Conservation (phyloP, 179 eudicot genomes). For the Amaranthus tricolor region DNA sequence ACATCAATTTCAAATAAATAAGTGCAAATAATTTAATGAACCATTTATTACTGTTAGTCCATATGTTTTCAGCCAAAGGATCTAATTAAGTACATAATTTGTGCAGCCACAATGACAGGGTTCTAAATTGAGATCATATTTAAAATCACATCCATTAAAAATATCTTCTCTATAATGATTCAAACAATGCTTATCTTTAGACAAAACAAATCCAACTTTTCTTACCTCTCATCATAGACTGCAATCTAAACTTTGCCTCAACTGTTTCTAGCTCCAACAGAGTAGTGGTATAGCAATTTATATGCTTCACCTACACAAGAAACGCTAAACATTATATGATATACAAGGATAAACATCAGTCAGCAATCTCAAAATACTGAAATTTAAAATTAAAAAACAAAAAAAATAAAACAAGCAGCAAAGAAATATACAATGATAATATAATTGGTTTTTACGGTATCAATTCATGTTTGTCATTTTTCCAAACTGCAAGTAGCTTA, state of each 20-base stretch:
- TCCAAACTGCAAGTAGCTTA: background rate
- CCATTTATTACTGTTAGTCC: background rate
- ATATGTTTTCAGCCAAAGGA: background rate
- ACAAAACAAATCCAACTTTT: background rate
- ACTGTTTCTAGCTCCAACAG: conserved; percentile 68
- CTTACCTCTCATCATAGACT: conserved; percentile 97
- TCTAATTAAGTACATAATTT: background rate
- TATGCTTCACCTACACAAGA: conserved; percentile 70
- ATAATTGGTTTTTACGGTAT: background rate
- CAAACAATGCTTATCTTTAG: background rate
- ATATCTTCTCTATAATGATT: background rate
- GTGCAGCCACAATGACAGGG: background rate
- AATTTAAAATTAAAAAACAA: background rate
- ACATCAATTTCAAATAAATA: too few relatives aligned
- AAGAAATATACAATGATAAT: background rate
- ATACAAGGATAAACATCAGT: background rate
- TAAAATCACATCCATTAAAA: too few relatives aligned
- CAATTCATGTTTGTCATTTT: background rate
- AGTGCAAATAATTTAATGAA: too few relatives aligned
- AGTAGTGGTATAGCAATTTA: conserved; percentile 74
- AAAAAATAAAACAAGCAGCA: background rate
- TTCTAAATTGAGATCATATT: background rate
- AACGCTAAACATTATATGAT: conserved; percentile 5
- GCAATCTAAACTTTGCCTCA: conserved; percentile 60
- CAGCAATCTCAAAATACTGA: background rate